A percentile compares a stretch with the other conserved stretches of the same genome.
Conservation (phyloP, 495 filamentous ascomycete species). For the Xylaria cubensis region DNA sequence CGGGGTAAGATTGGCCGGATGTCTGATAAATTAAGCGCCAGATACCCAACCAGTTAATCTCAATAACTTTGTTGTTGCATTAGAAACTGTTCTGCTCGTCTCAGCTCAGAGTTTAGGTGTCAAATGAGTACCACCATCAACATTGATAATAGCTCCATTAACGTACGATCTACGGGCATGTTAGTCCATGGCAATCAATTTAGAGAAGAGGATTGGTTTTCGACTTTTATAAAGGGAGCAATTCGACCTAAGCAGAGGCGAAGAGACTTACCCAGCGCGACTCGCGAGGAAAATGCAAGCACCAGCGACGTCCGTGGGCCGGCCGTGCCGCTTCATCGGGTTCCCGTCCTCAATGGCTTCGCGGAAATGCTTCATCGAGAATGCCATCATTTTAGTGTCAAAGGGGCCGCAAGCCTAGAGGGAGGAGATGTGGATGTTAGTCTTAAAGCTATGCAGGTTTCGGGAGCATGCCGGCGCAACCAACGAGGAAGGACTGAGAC, state of each 20-base stretch:
- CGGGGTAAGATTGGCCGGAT: background rate
- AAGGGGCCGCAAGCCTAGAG: slow-evolving; percentile 75
- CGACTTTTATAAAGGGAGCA: background rate
- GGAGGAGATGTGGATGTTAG: slow-evolving; percentile 34
- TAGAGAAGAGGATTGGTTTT: background rate
- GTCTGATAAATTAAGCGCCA: background rate
- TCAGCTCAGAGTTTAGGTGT: slow-evolving; percentile 42
- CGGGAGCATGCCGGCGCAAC: background rate
- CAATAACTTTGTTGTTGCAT: background rate
- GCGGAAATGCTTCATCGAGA: slow-evolving; percentile 65
- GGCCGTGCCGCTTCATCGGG: slow-evolving; percentile 76
- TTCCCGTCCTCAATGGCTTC: slow-evolving; percentile 68
- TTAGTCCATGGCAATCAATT: background rate
- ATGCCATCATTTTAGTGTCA: slow-evolving; percentile 84
- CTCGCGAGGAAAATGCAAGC: slow-evolving; percentile 77
- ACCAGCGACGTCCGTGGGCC: slow-evolving; percentile 75
- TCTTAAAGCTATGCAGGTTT: background rate
- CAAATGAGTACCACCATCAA: slow-evolving; percentile 68
- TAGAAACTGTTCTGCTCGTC: background rate
- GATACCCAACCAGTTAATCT: slow-evolving; percentile 11
- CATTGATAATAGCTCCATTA: slow-evolving; percentile 75
- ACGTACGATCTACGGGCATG: slow-evolving; percentile 59
- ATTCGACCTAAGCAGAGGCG: background rate
- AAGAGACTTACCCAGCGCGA: slow-evolving; percentile 60
- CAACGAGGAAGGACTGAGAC: background rate